These are phyloP conservation scores for Penicillium sp. DNA, from an alignment of 2,329 filamentous ascomycete species.

Conservation along the genomic window DNA sequence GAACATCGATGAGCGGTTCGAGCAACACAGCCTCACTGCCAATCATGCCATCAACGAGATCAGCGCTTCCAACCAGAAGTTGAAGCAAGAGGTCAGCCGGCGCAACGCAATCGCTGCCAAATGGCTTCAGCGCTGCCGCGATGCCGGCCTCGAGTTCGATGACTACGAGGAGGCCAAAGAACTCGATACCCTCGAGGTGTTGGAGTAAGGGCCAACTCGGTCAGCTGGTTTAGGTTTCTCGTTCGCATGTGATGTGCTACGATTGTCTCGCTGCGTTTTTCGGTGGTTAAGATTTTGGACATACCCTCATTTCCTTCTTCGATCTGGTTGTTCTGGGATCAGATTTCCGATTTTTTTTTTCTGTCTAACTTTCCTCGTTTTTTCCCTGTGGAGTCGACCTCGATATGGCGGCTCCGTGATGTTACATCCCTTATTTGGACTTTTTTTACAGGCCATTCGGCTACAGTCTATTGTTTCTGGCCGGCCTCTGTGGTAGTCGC, in stretches of 20 bases:
- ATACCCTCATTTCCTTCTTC: slow-evolving; percentile 34
- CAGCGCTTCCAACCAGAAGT: slow-evolving; percentile 90
- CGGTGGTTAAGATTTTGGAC: slow-evolving; percentile 34
- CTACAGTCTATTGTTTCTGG: background rate
- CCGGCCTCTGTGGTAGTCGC: background rate
- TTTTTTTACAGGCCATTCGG: background rate
- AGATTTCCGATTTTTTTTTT: slow-evolving; percentile 8
- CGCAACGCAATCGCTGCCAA: slow-evolving; percentile 73
- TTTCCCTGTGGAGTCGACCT: slow-evolving; percentile 8
- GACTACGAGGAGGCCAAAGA: slow-evolving; percentile 54
- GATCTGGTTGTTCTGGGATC: slow-evolving; percentile 19
- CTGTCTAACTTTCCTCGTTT: slow-evolving; percentile 9
- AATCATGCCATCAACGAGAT: slow-evolving; percentile 73
- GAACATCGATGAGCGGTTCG: slow-evolving; percentile 49
- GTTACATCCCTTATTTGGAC: background rate
- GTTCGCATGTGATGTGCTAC: slow-evolving; percentile 34
- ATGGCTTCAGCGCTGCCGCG: slow-evolving; percentile 55
- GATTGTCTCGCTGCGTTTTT: slow-evolving; percentile 33
- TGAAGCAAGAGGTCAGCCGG: slow-evolving; percentile 86
- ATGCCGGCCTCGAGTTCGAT: slow-evolving; percentile 56
- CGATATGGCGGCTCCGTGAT: background rate
- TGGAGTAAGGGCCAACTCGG: slow-evolving; percentile 36
- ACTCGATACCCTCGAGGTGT: slow-evolving; percentile 42
- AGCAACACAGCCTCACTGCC: slow-evolving; percentile 52
- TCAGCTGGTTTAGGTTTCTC: slow-evolving; percentile 14